Base-by-base conservation (phyloP, 257 asterid genomes). In the Forsythia viridissima region DNA sequence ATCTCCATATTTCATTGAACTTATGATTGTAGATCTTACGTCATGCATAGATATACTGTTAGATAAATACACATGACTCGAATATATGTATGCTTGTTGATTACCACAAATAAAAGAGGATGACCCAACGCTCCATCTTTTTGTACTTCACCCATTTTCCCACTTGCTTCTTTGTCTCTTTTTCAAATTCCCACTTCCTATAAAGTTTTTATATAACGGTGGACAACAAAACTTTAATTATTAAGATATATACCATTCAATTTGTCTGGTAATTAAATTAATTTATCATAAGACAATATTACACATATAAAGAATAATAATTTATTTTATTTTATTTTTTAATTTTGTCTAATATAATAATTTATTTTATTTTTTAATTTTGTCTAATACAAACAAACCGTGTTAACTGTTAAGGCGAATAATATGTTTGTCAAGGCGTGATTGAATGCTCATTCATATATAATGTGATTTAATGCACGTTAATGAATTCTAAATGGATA, bases 111-210 rank as follows among this genome's bases (percentile, higher is more conserved):
- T n/a, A 59, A 20, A 30, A 67, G 37, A 59, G 51, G 30, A 13
- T 36, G 59, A 20, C 40, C 66, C 70, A 44, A 57, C 66, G 2
- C 30, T 7, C 79, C 39, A 36, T 18, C 6, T 6, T 34, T 71
- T 2, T 70, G 13, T 81, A 6, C 36, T 61, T 24, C 5, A 30
- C 71, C 37, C 79, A 71, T 65, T 76, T 51, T 20, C 18, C 57
- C 55, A 46, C 37, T n/a, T 39, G 15, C 5, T 73, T 57, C 30
- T 20, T n/a, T 51, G 75, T 37, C 34, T n/a, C 46, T 34, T 66
- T 72, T 70, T 72, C 68, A 72, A 72, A 69, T 57, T 15, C 43
- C 34, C 82, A 51, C 38, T 70, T 48, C 15, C 43, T 46, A 36
- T 38, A 72, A 72, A 63, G 70, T 73, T 46, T 30, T 38, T 38